A percentile compares a stretch with the other conserved stretches of the same genome.
phyloP scores from a whole-genome alignment of 225 moss, liverwort and hornwort genomes.

The Bryoerythrophyllum caledonicum region DNA sequence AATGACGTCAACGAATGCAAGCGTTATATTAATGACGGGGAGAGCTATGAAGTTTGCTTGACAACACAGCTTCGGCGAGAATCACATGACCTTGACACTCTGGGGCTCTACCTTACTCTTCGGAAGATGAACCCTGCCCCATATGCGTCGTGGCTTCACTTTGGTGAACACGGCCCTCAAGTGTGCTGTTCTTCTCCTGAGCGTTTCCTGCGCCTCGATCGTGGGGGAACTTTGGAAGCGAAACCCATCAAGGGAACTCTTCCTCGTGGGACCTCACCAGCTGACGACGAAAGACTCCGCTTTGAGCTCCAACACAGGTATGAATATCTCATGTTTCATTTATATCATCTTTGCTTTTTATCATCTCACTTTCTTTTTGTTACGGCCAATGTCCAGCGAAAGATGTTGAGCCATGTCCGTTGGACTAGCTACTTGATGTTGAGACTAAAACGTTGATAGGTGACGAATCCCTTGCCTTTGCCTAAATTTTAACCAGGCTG shows the following conservation, averaged over 20 bases:
- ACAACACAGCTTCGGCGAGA: conserved; percentile 85
- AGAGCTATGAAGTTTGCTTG: conserved; percentile 93
- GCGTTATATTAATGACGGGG: conserved; percentile 81
- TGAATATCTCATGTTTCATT: background rate
- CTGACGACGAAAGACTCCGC: conserved; percentile 83
- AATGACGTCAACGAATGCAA: conserved; percentile 78
- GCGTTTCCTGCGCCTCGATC: conserved; percentile 84
- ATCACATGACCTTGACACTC: conserved; percentile 50
- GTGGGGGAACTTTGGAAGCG: conserved; percentile 79
- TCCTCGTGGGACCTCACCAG: conserved; percentile 73
- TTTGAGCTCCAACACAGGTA: conserved; percentile 84
- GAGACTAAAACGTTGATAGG: background rate
- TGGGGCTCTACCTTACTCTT: conserved; percentile 85
- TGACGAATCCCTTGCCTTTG: background rate
- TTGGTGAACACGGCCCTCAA: conserved; percentile 85
- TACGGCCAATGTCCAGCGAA: background rate
- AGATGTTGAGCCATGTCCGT: background rate
- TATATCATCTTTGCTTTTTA: background rate
- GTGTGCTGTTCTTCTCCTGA: conserved; percentile 99
- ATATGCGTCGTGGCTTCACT: conserved; percentile 94
- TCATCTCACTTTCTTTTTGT: background rate
- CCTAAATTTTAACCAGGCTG: conserved; percentile 4
- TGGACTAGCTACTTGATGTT: background rate
- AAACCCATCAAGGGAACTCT: conserved; percentile 99
- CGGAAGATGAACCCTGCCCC: conserved; percentile 96